phyloP scores from a whole-genome alignment of 495 filamentous ascomycete genomes.

The Paragyromitra xinjiangensis region DNA sequence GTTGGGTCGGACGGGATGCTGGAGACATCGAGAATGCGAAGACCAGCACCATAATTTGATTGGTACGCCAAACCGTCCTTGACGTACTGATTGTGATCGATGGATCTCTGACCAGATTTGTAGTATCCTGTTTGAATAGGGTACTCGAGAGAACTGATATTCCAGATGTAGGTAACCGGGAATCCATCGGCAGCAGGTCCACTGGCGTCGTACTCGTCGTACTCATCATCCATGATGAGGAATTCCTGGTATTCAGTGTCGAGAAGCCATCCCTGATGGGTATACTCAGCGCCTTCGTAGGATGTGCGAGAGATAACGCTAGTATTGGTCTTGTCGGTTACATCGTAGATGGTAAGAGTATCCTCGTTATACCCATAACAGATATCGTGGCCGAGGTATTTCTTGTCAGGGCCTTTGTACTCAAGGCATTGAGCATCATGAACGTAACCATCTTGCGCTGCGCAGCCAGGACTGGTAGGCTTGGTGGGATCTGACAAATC shows the following conservation, averaged over 20 bases:
- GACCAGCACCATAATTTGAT: slow-evolving; percentile 68
- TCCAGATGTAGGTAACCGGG: slow-evolving; percentile 67
- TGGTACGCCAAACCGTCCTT: slow-evolving; percentile 66
- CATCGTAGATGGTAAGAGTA: slow-evolving; percentile 66
- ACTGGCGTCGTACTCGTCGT: slow-evolving; percentile 63
- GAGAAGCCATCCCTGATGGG: slow-evolving; percentile 71
- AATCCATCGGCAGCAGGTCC: slow-evolving; percentile 62
- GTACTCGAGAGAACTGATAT: slow-evolving; percentile 64
- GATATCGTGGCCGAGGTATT: slow-evolving; percentile 65
- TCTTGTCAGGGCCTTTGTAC: slow-evolving; percentile 66
- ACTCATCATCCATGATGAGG: slow-evolving; percentile 70
- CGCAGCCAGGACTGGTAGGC: slow-evolving; percentile 65
- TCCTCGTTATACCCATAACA: slow-evolving; percentile 68
- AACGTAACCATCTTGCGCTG: slow-evolving; percentile 66
- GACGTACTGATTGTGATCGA: slow-evolving; percentile 73
- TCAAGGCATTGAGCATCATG: slow-evolving; percentile 70
- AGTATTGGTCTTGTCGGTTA: slow-evolving; percentile 64
- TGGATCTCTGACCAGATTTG: slow-evolving; percentile 62
- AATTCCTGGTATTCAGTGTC: slow-evolving; percentile 64
- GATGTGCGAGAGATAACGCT: slow-evolving; percentile 65
- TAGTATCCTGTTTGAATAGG: slow-evolving; percentile 68
- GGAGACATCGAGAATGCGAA: slow-evolving; percentile 67
- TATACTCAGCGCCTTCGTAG: slow-evolving; percentile 67
- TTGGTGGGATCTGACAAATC: slow-evolving; percentile 64
- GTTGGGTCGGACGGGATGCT: slow-evolving; percentile 66